Percentiles rank a stretch among this genome's conserved stretches.
Evolutionary conservation across 495 filamentous ascomycete species (phyloP).

Genomic region (Aspergillus baeticus): DNA sequence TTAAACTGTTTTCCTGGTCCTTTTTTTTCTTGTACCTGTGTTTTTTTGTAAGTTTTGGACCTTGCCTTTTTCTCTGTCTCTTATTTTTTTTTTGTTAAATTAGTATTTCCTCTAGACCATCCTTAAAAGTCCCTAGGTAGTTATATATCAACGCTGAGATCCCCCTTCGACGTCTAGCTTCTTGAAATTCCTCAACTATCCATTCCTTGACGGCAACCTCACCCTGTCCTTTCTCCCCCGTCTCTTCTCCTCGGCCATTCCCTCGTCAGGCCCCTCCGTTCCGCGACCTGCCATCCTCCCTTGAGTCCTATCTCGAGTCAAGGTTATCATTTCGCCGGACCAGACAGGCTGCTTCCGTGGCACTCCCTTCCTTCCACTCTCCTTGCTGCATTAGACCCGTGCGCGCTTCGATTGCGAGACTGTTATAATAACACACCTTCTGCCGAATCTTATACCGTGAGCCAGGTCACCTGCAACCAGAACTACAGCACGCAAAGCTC

Average conservation of each 20-base stretch:
- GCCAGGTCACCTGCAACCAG: background rate
- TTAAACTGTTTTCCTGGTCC: constrained; percentile 4
- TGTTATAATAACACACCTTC: constrained; percentile 6
- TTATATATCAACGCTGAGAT: constrained; percentile 32
- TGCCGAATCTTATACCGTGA: constrained; percentile 14
- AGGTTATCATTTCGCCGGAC: constrained; percentile 30
- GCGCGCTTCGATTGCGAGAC: constrained; percentile 19
- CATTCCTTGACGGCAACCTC: constrained; percentile 24
- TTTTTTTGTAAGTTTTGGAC: constrained; percentile 15
- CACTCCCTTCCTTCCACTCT: constrained; percentile 40
- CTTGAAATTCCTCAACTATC: constrained; percentile 26
- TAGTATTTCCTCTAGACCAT: constrained; percentile 14
- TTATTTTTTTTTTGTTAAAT: constrained; percentile 14
- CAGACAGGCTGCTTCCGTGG: constrained; percentile 41
- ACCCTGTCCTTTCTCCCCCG: constrained; percentile 20
- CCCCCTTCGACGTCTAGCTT: constrained; percentile 21
- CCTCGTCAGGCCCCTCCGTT: constrained; percentile 14
- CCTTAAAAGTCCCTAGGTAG: constrained; percentile 16
- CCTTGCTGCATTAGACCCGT: constrained; percentile 37
- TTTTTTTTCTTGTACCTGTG: constrained; percentile 10
- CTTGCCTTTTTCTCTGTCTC: background rate
- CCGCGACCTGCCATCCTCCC: constrained; percentile 29
- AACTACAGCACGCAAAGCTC: constrained; percentile 7
- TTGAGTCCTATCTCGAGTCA: constrained; percentile 29
- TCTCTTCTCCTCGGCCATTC: constrained; percentile 14